Conservation (phyloP, 2,329 filamentous ascomycete genomes). For the Anthostomella pinea region DNA sequence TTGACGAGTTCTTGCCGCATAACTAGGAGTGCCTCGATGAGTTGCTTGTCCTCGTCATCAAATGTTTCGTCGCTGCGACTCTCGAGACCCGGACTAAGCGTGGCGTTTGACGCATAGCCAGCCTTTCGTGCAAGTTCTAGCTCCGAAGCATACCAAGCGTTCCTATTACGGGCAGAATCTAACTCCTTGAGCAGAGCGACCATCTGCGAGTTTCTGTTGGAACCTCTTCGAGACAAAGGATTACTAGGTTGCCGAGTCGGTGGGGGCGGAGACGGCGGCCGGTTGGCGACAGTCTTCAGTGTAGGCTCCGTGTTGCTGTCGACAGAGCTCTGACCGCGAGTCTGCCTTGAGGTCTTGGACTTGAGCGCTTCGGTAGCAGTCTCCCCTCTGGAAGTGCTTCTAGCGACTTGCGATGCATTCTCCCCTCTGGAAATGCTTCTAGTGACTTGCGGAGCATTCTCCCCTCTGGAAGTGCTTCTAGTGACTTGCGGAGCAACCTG, state of each 20-base stretch:
- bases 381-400: slow-evolving; percentile 38
- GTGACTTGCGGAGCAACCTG: slow-evolving; percentile 41
- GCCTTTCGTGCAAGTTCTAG: slow-evolving; percentile 86
- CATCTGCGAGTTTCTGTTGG: slow-evolving; percentile 62
- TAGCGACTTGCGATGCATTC: no score
- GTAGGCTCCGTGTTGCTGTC: slow-evolving; percentile 64
- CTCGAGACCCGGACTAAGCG: slow-evolving; percentile 71
- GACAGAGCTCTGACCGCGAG: slow-evolving; percentile 61
- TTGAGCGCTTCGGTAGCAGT: slow-evolving; percentile 36
- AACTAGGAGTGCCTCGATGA: slow-evolving; percentile 86
- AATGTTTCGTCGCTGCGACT: slow-evolving; percentile 75
- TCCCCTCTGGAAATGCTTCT: slow-evolving; percentile 38
- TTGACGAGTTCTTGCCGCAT: slow-evolving; percentile 89
- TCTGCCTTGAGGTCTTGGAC: slow-evolving; percentile 48
- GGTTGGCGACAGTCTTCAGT: slow-evolving; percentile 40
- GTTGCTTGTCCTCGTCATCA: slow-evolving; percentile 84
- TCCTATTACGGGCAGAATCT: slow-evolving; percentile 77
- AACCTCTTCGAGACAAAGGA: slow-evolving; percentile 57
- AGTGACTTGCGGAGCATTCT: slow-evolving; percentile 32
- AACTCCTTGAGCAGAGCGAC: slow-evolving; percentile 82
- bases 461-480: slow-evolving; percentile 36
- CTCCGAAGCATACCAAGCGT: slow-evolving; percentile 97
- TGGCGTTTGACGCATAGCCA: slow-evolving; percentile 74
- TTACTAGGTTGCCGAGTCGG: slow-evolving; percentile 56
- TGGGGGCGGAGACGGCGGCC: slow-evolving; percentile 57